phyloP scores from a whole-genome alignment of 139 green algal species.

The Chlorokybus atmophyticus region DNA sequence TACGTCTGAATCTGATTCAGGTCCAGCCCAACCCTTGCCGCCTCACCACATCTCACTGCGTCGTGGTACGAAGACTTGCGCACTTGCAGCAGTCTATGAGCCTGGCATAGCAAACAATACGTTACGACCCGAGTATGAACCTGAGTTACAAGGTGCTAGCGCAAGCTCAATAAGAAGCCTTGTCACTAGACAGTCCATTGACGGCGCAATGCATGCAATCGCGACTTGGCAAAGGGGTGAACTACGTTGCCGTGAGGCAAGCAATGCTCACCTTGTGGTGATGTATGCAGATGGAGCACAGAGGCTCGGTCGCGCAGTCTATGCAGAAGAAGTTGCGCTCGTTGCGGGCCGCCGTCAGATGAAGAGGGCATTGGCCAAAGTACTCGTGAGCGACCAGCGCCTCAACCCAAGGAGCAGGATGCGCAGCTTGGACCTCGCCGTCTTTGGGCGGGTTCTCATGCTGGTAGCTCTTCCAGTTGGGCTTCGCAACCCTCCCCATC shows the following conservation, averaged over 20 bases:
- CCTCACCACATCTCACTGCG: constrained; percentile 56
- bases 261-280: too few species aligned
- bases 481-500: too few species aligned
- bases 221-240: too few species aligned
- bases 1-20: constrained; percentile 58
- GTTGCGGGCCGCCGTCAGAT: too few species aligned
- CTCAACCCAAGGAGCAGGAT: too few species aligned
- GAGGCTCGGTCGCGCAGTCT: constrained; percentile 5
- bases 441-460: too few species aligned
- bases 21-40: constrained; percentile 37
- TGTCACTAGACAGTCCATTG: not conserved
- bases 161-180: not conserved
- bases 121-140: not conserved
- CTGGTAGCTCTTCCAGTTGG: too few species aligned
- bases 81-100: constrained; percentile 15
- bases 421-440: too few species aligned
- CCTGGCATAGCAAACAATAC: not conserved
- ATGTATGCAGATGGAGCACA: constrained; percentile 24
- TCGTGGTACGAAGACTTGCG: constrained; percentile 57
- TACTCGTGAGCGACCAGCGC: too few species aligned
- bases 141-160: not conserved
- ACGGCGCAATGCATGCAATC: too few species aligned
- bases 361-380: too few species aligned
- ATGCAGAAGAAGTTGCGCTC: constrained; percentile 35
- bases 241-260: too few species aligned